Evolutionary conservation across 805 yeast species (phyloP).

Genomic region (Barnettozyma pratensis): DNA sequence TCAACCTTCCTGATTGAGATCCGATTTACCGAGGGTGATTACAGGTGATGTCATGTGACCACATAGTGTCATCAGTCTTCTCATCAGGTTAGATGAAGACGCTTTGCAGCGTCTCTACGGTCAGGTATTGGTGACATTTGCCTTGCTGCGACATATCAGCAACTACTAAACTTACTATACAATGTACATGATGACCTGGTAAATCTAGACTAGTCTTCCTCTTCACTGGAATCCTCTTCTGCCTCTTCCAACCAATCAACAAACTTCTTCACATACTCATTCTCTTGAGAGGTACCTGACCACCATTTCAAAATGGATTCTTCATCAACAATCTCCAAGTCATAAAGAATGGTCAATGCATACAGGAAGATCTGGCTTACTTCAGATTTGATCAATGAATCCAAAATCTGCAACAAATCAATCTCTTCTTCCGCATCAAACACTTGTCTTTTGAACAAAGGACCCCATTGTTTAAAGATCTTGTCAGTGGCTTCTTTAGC

Average conservation of each 20-base stretch:
- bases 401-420: constrained; percentile 51
- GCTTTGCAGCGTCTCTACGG: too few species aligned
- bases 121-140: too few species aligned
- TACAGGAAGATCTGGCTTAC: constrained; percentile 40
- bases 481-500: constrained; percentile 72
- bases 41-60: background rate
- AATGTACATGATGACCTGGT: background rate
- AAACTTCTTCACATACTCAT: constrained; percentile 60
- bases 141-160: background rate
- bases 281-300: constrained; percentile 40
- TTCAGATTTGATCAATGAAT: constrained; percentile 35
- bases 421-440: constrained; percentile 75
- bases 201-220: constrained; percentile 30
- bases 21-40: background rate
- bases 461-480: constrained; percentile 77
- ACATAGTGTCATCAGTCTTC: background rate
- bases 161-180: background rate
- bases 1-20: background rate
- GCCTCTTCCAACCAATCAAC: constrained; percentile 86
- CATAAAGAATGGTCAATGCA: constrained; percentile 62
- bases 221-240: constrained; percentile 52
- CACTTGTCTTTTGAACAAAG: constrained; percentile 77
- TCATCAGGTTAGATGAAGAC: background rate
- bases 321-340: constrained; percentile 78
- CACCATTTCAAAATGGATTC: constrained; percentile 82